phyloP scores from a whole-genome alignment of 2,329 filamentous ascomycete species.

The Chaetomium strumarium region DNA sequence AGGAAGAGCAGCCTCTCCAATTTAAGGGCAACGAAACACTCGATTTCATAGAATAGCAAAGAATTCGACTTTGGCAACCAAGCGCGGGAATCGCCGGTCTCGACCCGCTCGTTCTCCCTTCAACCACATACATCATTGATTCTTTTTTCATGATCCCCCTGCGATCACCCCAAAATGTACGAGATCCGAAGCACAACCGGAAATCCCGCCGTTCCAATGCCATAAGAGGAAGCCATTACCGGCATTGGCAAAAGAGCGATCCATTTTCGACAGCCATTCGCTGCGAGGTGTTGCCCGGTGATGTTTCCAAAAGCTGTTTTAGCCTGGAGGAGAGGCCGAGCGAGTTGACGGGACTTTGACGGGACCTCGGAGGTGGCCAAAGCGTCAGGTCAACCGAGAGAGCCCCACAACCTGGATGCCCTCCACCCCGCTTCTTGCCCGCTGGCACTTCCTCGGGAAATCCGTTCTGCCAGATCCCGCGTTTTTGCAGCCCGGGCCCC shows the following conservation, averaged over 20 bases:
- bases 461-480: conserved; percentile 23
- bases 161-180: not conserved
- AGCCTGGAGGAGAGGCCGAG: not conserved
- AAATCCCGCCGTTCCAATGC: not conserved
- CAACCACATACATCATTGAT: conserved; percentile 2
- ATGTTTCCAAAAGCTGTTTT: conserved; percentile 4
- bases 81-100: not conserved
- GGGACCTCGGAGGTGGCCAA: too few relatives aligned
- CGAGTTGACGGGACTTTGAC: too few relatives aligned
- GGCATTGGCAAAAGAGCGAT: not conserved
- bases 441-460: conserved; percentile 20
- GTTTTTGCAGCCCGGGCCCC: conserved; percentile 15
- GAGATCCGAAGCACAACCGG: not conserved
- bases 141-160: not conserved
- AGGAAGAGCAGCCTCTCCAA: too few relatives aligned
- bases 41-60: not conserved
- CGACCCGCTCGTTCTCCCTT: not conserved
- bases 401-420: conserved; percentile 8
- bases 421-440: conserved; percentile 14
- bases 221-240: conserved; percentile 14
- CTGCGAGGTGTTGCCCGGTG: not conserved
- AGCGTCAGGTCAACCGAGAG: too few relatives aligned
- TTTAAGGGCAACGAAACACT: not conserved
- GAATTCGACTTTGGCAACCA: not conserved
- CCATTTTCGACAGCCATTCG: not conserved